Evolutionary conservation across 2,329 filamentous ascomycete species (phyloP).

Genomic region (Beauveria bassiana): DNA sequence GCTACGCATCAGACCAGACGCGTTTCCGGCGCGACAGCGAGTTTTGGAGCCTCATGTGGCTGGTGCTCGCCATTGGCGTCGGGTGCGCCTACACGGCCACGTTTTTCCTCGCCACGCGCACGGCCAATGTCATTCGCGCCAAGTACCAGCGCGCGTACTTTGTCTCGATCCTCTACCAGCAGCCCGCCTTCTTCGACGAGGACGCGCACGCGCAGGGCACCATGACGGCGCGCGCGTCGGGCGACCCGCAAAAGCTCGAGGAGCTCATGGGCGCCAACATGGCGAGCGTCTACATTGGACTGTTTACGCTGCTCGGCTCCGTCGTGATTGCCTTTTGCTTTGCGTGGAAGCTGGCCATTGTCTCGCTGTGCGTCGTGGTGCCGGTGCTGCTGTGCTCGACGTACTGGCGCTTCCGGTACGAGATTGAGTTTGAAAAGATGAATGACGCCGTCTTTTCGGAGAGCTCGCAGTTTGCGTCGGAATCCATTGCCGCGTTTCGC

Average conservation of each 20-base stretch:
- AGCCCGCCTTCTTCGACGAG: constrained; percentile 52
- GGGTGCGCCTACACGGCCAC: constrained; percentile 44
- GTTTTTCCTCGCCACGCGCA: constrained; percentile 31
- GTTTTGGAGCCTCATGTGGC: constrained; percentile 62
- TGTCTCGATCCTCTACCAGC: constrained; percentile 49
- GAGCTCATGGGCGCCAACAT: constrained; percentile 60
- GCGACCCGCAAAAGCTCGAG: constrained; percentile 53
- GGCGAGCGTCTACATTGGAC: constrained; percentile 52
- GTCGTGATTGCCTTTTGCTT: constrained; percentile 62
- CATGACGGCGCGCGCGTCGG: constrained; percentile 46
- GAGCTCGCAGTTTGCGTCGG: constrained; percentile 67
- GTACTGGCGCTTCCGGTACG: constrained; percentile 47
- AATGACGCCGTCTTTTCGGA: constrained; percentile 61
- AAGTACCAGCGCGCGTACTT: constrained; percentile 55
- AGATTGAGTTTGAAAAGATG: constrained; percentile 61
- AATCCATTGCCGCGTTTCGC: constrained; percentile 65
- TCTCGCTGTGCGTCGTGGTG: constrained; percentile 54
- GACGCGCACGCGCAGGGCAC: constrained; percentile 53
- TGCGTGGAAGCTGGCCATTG: constrained; percentile 69
- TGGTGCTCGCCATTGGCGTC: constrained; percentile 45
- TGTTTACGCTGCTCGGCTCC: constrained; percentile 59
- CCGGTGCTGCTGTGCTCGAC: constrained; percentile 40
- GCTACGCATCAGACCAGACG: constrained; percentile 21
- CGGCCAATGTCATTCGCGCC: constrained; percentile 42
- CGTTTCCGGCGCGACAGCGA: constrained; percentile 35